Percentiles rank a stretch among this genome's conserved stretches.
These are phyloP conservation scores for Scleroderma citrinum DNA, from an alignment of 768 basidiomycete species.

Conservation along the genomic window DNA sequence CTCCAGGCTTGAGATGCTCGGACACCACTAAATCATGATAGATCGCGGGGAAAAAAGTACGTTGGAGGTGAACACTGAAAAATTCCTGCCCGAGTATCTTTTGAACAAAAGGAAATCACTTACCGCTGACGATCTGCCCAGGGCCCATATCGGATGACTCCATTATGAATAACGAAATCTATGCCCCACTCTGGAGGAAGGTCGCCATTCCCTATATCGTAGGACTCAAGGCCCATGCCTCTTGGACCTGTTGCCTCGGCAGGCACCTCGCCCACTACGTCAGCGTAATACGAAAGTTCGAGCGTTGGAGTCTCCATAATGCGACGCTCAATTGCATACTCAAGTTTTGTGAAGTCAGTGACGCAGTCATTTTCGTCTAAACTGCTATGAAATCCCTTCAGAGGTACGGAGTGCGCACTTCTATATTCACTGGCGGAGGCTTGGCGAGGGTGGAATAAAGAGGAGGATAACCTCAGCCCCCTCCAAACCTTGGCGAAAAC, in stretches of 20 bases:
- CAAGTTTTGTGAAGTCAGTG: slow-evolving; percentile 49
- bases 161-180: slow-evolving; percentile 75
- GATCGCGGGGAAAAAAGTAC: slow-evolving; percentile 74
- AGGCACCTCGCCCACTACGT: slow-evolving; percentile 77
- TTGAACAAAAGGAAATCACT: slow-evolving; percentile 5
- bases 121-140: slow-evolving; percentile 95
- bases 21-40: slow-evolving; percentile 61
- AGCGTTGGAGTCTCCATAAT: slow-evolving; percentile 72
- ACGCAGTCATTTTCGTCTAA: slow-evolving; percentile 50
- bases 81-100: slow-evolving; percentile 1
- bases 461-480: slow-evolving; percentile 39
- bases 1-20: slow-evolving; percentile 60
- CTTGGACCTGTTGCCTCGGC: slow-evolving; percentile 22
- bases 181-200: slow-evolving; percentile 90
- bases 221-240: slow-evolving; percentile 36
- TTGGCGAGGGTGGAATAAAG: slow-evolving; percentile 24
- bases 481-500: slow-evolving; percentile 51
- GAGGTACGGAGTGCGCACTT: slow-evolving; percentile 1
- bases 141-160: slow-evolving; percentile 79
- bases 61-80: slow-evolving; percentile 67
- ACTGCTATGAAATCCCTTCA: slow-evolving; percentile 19
- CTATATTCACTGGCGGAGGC: background rate
- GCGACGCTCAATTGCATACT: slow-evolving; percentile 86
- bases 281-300: slow-evolving; percentile 83
- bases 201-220: slow-evolving; percentile 84